Evolutionary conservation across 176 grass and related monocot genomes (phyloP).

Genomic region (Aegilops bicornis): DNA sequence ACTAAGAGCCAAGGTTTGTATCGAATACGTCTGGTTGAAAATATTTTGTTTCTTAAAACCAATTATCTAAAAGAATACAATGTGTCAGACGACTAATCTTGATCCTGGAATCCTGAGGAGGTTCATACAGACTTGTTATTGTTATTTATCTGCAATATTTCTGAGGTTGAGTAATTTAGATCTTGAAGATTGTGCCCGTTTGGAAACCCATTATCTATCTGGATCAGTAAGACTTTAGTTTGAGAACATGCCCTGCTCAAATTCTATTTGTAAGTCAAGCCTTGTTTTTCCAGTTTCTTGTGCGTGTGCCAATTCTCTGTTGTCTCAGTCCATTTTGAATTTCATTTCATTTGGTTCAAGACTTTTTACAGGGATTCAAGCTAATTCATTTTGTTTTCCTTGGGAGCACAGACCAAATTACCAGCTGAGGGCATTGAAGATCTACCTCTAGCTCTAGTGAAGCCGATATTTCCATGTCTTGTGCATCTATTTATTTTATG

Average conservation of each 20-base stretch:
- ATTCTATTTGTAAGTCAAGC: not conserved
- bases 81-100: not conserved
- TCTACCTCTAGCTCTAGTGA: slow-evolving; percentile 20
- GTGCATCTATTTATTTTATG: slow-evolving; percentile 31
- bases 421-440: slow-evolving; percentile 30
- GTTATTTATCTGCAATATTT: not conserved
- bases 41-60: not conserved
- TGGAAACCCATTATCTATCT: not conserved
- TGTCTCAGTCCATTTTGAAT: not conserved
- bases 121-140: not conserved
- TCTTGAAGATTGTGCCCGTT: not conserved
- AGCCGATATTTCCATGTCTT: slow-evolving; percentile 15
- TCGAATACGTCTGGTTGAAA: slow-evolving; percentile 27
- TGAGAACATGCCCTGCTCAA: not conserved
- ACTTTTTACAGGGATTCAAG: not conserved
- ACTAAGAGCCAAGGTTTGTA: slow-evolving; percentile 62
- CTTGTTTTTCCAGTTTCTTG: not conserved
- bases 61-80: not conserved
- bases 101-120: not conserved
- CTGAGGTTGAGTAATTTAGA: slow-evolving; percentile 11
- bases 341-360: not conserved
- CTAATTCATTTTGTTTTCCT: not conserved
- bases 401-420: slow-evolving; percentile 32
- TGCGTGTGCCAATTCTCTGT: not conserved
- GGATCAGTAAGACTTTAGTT: not conserved